These are phyloP conservation scores for Triticum aestivum DNA, from an alignment of 176 grass and related monocot genomes.

Conservation along the genomic window IWGSC_CS_RefSeq_v2.1 NC_057800.1:469110473-469110972, in stretches of 20 bases:
- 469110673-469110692: constrained; percentile 67
- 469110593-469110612: constrained; percentile 89
- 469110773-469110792: background rate
- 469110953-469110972: background rate
- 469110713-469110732: background rate
- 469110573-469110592: constrained; percentile 81
- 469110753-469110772: constrained; percentile 3
- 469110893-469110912: background rate
- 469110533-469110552: constrained; percentile 92
- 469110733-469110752: background rate
- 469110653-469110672: constrained; percentile 79
- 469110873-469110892: background rate
- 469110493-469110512: constrained; percentile 92
- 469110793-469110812: background rate
- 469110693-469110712: background rate
- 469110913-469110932: background rate
- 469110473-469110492: constrained; percentile 35
- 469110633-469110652: constrained; percentile 60
- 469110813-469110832: background rate
- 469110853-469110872: background rate
- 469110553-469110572: constrained; percentile 90
- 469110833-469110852: background rate
- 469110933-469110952: background rate
- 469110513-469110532: constrained; percentile 99
- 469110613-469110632: constrained; percentile 91